phyloP scores from a whole-genome alignment of 2,329 filamentous ascomycete species.

The Blastomyces gilchristii region DNA sequence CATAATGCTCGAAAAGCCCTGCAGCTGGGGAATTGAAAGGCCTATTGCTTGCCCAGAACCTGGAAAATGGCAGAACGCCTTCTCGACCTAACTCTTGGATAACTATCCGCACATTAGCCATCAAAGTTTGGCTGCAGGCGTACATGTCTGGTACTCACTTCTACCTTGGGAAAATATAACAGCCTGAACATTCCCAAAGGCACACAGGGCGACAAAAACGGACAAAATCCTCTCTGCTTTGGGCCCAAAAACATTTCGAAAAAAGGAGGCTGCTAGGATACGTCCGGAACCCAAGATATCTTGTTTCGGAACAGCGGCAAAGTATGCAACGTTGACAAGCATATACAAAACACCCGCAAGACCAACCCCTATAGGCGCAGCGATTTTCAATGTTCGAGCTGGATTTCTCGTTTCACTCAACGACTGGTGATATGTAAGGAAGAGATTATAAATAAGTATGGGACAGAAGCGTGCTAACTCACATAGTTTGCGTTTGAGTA shows the following conservation, averaged over 20 bases:
- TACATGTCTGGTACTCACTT: slow-evolving; percentile 21
- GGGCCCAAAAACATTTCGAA: slow-evolving; percentile 50
- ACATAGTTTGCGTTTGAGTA: slow-evolving; percentile 55
- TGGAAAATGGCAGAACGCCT: slow-evolving; percentile 54
- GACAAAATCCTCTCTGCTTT: slow-evolving; percentile 48
- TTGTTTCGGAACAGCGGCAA: slow-evolving; percentile 47
- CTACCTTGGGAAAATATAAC: slow-evolving; percentile 42
- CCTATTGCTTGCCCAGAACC: slow-evolving; percentile 58
- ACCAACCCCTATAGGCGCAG: slow-evolving; percentile 45
- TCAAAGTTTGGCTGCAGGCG: not conserved
- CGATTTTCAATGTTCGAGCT: slow-evolving; percentile 48
- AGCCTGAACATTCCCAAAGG: slow-evolving; percentile 52
- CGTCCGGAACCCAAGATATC: slow-evolving; percentile 46
- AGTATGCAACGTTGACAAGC: slow-evolving; percentile 50
- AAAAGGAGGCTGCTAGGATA: slow-evolving; percentile 48
- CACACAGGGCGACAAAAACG: slow-evolving; percentile 49
- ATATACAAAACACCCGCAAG: slow-evolving; percentile 48
- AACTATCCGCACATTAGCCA: slow-evolving; percentile 19
- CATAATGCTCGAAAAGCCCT: slow-evolving; percentile 51
- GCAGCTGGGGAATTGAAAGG: slow-evolving; percentile 57
- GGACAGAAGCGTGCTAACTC: slow-evolving; percentile 17
- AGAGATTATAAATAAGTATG: not conserved
- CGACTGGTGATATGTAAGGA: slow-evolving; percentile 24
- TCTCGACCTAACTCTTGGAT: slow-evolving; percentile 57
- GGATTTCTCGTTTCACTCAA: slow-evolving; percentile 49